Base-by-base conservation (phyloP, 2,329 filamentous ascomycete species). In the Ilyonectria destructans region DNA sequence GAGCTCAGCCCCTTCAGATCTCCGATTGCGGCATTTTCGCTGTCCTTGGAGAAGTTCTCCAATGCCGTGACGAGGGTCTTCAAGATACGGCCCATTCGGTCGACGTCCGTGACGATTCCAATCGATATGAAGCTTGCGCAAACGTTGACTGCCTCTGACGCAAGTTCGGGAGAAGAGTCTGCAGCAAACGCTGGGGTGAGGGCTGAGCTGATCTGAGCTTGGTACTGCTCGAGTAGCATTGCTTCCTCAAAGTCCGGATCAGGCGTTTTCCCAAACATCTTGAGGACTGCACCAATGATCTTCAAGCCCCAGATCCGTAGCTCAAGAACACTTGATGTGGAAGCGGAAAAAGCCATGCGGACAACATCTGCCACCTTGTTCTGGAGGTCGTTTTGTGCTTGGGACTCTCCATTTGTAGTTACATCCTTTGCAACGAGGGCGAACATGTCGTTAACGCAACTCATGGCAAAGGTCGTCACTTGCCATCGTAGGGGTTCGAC, bases 191-290 rank as follows among this genome's bases (percentile, higher is more conserved):
- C 97, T 4, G 96, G 96, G 0, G 97, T 99, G 69, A 99, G 86
- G 1, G 96, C 96, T 19, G 96, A 98, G 76, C 95, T 95, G 78
- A 99, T 99, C 79, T 99, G 96, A 6, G 96, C 96, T 81, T 99
- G 97, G 77, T 99, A 99, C 81, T 99, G 96, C 80, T 99, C 97
- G 4, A 99, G 87, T 17, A 99, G 87, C 82, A 97, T 97, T 0
- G 93, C 96, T 81, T 99, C 96, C n/a, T 96, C 90, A 78, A 99
- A 99, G 79, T 99, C 96, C 0, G 96, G 97, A 81, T 99, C 96
- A 2, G 96, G 93, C 1, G 93, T 95, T 78, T 95, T 96, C 61
- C 96, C 96, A 83, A 99, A 99, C 86, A 98, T 94, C 85, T 95
- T 97, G 58, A 99, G 85, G 10, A 98, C 90, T 65, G 95, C 93